Evolutionary conservation across 192 early-diverging fungal genomes (phyloP), one percentile per base, ranked within the genome.

Genomic region (Umbelopsis vinacea): DNA sequence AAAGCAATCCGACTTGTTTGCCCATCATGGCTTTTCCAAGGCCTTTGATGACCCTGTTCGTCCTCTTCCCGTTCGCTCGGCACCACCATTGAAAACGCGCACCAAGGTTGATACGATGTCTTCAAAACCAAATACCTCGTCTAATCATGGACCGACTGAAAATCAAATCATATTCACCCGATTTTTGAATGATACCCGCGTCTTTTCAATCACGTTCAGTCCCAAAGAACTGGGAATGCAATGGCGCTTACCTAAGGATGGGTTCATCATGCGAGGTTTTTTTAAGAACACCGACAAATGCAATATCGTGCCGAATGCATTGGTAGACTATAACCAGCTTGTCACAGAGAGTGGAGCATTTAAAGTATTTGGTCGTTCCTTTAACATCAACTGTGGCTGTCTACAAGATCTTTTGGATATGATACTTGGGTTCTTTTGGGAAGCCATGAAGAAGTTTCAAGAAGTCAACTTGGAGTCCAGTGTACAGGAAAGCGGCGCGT

Each of bases 101-200:
- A 7, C 2, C 6, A 54, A 54, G 22, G 5, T 26, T 8, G 40
- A 43, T 0, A 43, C 6, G 40, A 12, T 12, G 6, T 43, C 40
- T 43, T 12, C 40, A 43, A 43, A 6, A 4, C 8, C 11, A 12
- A 12, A 43, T 6, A 43, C 5, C 11, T 43, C 40, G 0, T 43
- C 57, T 14, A 12, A 10, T 0, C 57, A 35, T 14, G 57, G 29
- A 6, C 57, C 57, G 11, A 35, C 57, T 0, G 29, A 63, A 63
- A 29, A 9, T 17, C 57, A 63, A 35, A 29, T 63, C 2, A 17
- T 2, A 0, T 63, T 63, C 19, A 63, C 37, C 14, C 57, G 33
- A 12, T 63, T 63, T 33, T 29, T 63, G 6, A 63, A 63, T 63
- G 57, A 63, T 63, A 63, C 57, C 57, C 57, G 33, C 10, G 33